Evolutionary conservation across 2,329 filamentous ascomycete genomes (phyloP).

Genomic region (Exophiala spinifera): DNA sequence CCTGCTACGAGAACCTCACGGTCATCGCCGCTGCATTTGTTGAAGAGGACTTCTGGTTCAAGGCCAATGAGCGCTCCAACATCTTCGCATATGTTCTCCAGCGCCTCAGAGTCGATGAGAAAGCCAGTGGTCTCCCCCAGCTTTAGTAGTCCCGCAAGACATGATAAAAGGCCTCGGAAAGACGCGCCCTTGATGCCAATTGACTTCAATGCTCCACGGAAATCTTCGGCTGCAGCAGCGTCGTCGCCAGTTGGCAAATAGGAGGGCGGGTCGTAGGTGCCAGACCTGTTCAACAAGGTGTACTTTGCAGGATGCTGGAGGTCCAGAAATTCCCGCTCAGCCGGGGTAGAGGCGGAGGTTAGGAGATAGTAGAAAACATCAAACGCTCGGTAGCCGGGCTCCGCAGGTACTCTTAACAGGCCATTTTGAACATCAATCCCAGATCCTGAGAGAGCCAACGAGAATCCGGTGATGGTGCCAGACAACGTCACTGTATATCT

Average conservation of each 20-base stretch:
- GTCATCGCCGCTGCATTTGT: conserved; percentile 79
- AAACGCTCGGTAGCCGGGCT: conserved; percentile 84
- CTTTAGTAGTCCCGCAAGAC: conserved; percentile 81
- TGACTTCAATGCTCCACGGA: conserved; percentile 77
- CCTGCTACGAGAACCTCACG: conserved; percentile 77
- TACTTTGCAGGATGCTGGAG: conserved; percentile 76
- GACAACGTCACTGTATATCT: conserved; percentile 77
- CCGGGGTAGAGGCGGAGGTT: conserved; percentile 81
- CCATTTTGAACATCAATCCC: conserved; percentile 83
- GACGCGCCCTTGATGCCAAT: conserved; percentile 89
- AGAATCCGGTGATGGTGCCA: conserved; percentile 73
- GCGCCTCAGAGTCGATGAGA: conserved; percentile 73
- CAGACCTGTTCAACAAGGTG: conserved; percentile 73
- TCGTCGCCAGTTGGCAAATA: conserved; percentile 94
- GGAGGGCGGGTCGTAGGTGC: conserved; percentile 78
- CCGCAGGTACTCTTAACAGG: conserved; percentile 72
- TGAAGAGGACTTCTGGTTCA: conserved; percentile 75
- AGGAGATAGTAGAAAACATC: conserved; percentile 97
- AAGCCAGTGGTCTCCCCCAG: conserved; percentile 88
- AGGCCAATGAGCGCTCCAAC: conserved; percentile 81
- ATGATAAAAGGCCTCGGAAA: conserved; percentile 79
- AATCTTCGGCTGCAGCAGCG: conserved; percentile 87
- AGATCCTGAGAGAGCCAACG: conserved; percentile 75
- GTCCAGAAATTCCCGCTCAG: conserved; percentile 83
- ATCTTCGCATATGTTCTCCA: conserved; percentile 87